Percentiles rank a stretch among this genome's conserved stretches.
Conservation (phyloP, 306 rosid genomes). For the Castanea crenata region DNA sequence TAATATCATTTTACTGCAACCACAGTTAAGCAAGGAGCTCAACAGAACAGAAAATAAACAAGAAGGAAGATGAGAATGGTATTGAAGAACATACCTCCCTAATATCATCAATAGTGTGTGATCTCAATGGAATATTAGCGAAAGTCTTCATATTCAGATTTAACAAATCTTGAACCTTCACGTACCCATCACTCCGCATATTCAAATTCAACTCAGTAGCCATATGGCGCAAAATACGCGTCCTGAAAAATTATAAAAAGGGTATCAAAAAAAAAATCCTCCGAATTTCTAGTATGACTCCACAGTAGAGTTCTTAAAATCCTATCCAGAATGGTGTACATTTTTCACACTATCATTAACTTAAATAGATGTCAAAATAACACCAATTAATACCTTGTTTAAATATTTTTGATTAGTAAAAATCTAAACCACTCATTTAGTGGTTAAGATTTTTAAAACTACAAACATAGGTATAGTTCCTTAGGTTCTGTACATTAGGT, state of each 20-base stretch:
- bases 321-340: no score
- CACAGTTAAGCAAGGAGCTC: background rate
- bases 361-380: no score
- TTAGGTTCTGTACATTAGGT: no score
- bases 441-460: no score
- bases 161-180: conserved; percentile 72
- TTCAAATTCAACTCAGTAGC: conserved; percentile 76
- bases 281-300: no score
- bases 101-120: conserved; percentile 76
- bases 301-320: no score
- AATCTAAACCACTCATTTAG: no score
- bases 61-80: background rate
- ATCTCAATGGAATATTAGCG: conserved; percentile 67
- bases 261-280: background rate
- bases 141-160: conserved; percentile 74
- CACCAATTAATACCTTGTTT: no score
- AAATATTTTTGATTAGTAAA: no score
- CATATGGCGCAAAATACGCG: conserved; percentile 86
- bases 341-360: no score
- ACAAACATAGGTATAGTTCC: no score
- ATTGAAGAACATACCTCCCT: conserved; percentile 64
- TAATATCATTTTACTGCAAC: background rate
- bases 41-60: background rate
- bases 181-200: conserved; percentile 74
- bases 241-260: conserved; percentile 42